Evolutionary conservation across 805 yeast species (phyloP).

Genomic region (Candida caryicola): DNA sequence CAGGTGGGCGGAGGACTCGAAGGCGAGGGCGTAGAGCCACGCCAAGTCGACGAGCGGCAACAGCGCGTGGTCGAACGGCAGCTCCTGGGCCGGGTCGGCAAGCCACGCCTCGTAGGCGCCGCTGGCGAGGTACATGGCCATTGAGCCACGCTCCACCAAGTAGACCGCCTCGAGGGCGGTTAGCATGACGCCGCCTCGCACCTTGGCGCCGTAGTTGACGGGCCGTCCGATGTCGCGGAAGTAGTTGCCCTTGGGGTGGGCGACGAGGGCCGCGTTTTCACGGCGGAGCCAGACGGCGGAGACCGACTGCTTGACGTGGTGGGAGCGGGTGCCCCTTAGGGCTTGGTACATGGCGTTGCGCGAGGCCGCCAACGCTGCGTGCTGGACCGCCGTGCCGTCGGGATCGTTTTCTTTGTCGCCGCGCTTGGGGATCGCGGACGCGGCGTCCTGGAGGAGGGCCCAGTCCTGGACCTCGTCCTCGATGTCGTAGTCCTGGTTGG

Average conservation of each 20-base stretch:
- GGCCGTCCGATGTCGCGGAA: conserved; percentile 71
- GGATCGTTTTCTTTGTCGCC: conserved; percentile 89
- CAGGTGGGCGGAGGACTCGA: conserved; percentile 34
- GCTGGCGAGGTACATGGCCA: conserved; percentile 27
- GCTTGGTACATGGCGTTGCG: conserved; percentile 73
- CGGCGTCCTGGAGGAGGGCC: conserved; percentile 28
- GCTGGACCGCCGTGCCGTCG: conserved; percentile 63
- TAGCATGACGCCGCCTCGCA: conserved; percentile 42
- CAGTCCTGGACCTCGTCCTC: conserved; percentile 54
- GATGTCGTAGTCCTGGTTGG: conserved; percentile 21
- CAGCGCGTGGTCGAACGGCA: conserved; percentile 19
- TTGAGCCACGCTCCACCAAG: conserved; percentile 73
- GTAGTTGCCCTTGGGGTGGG: conserved; percentile 64
- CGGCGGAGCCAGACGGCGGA: conserved; percentile 47
- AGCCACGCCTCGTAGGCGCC: conserved; percentile 20
- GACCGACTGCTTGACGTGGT: conserved; percentile 46
- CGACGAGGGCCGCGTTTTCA: conserved; percentile 28
- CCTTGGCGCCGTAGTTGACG: conserved; percentile 16
- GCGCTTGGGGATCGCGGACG: conserved; percentile 51
- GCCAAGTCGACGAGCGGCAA: conserved; percentile 53
- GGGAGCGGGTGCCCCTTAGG: conserved; percentile 49
- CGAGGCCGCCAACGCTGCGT: conserved; percentile 46
- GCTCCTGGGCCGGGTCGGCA: conserved; percentile 8
- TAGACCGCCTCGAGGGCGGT: conserved; percentile 70
- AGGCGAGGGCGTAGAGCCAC: conserved; percentile 55